These are phyloP conservation scores for Tagetes erecta DNA, from an alignment of 129 eudicot species.

Conservation along the genomic window DNA sequence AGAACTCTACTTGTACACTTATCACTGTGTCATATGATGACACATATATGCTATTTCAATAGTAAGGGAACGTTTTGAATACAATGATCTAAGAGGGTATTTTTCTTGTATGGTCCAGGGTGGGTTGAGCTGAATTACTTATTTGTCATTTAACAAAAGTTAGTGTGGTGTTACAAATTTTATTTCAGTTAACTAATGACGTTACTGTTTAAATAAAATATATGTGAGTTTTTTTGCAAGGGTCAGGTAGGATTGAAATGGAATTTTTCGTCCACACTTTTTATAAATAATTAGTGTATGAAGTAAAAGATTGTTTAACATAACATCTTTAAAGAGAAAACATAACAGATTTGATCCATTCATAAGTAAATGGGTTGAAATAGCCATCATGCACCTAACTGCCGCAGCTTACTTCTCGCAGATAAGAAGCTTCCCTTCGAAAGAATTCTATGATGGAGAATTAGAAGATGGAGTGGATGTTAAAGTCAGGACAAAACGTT, in stretches of 20 bases:
- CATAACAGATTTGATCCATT: background rate
- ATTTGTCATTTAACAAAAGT: no score
- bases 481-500: constrained; percentile 61
- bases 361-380: background rate
- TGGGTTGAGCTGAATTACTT: background rate
- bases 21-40: no score
- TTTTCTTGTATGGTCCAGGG: background rate
- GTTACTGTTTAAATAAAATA: no score
- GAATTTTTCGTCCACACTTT: background rate
- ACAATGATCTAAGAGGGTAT: background rate
- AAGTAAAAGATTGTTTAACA: background rate
- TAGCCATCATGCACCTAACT: constrained; percentile 2
- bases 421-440: constrained; percentile 93
- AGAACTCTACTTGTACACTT: no score
- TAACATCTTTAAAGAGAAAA: background rate
- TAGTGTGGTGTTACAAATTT: no score
- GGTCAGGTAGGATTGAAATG: background rate
- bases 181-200: no score
- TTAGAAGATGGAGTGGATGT: constrained; percentile 85
- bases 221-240: background rate
- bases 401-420: constrained; percentile 30
- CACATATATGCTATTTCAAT: background rate
- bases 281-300: background rate
- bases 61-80: background rate
- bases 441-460: constrained; percentile 70